phyloP scores from a whole-genome alignment of 306 rosid genomes.

The Prunus fruticosa region DNA sequence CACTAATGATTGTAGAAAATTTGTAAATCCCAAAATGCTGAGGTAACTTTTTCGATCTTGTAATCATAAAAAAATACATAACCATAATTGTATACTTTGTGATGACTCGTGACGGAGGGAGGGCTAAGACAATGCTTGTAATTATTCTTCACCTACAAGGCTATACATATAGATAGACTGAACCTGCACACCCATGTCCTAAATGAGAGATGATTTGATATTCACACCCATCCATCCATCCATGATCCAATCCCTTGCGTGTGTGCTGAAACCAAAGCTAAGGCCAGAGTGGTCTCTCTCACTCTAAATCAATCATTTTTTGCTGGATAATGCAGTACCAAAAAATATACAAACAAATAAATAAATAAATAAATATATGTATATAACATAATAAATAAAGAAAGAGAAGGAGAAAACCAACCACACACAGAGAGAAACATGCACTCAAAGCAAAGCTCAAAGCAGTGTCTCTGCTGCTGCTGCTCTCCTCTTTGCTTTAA shows the following conservation, averaged over 20 bases:
- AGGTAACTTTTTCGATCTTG: not conserved
- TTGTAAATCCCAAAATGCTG: not conserved
- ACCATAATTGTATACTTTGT: not conserved
- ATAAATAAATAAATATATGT: no score
- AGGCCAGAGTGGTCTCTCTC: slow-evolving; percentile 7
- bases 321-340: not conserved
- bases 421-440: not conserved
- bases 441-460: not conserved
- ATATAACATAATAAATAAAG: not conserved
- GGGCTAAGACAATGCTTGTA: not conserved
- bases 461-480: not conserved
- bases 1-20: not conserved
- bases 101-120: not conserved
- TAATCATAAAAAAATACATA: not conserved
- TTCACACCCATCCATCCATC: not conserved
- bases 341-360: no score
- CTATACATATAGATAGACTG: not conserved
- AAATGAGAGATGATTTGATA: not conserved
- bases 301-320: slow-evolving; percentile 10
- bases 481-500: slow-evolving; percentile 17
- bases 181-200: not conserved
- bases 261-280: slow-evolving; percentile 3
- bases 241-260: not conserved
- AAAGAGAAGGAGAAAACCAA: not conserved
- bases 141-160: not conserved